A percentile compares a stretch with the other conserved stretches of the same genome.
Conservation (phyloP, 139 green algal genomes). For the Spirogloea muscicola region DNA sequence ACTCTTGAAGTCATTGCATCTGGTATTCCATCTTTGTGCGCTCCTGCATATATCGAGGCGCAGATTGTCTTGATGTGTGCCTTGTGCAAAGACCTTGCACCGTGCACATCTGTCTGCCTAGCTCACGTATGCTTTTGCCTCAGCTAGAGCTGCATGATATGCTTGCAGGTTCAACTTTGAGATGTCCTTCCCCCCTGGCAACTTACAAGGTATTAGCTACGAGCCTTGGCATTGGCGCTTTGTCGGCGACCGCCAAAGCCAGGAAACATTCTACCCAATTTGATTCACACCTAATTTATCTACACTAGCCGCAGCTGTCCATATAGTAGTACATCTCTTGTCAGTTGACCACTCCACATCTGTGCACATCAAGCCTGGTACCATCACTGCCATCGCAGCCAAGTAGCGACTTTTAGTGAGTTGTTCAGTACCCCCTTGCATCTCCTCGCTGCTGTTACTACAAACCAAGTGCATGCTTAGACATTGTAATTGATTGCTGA, state of each 20-base stretch:
- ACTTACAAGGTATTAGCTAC: conserved; percentile 47
- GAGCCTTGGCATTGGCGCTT: conserved; percentile 57
- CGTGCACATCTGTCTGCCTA: neutral
- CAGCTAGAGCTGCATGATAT: neutral
- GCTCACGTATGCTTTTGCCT: neutral
- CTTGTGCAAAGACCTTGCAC: neutral
- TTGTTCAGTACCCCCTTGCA: no score
- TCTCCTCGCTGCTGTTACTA: no score
- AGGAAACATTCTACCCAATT: conserved; percentile 47
- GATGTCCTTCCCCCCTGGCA: conserved; percentile 51
- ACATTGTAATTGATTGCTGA: no score
- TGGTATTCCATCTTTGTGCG: neutral
- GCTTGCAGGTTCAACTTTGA: conserved; percentile 53
- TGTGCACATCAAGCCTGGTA: no score
- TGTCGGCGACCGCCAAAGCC: conserved; percentile 45
- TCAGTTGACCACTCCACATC: no score
- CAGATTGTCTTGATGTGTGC: neutral
- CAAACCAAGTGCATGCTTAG: no score
- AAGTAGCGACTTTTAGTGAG: no score
- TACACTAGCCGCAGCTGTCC: no score
- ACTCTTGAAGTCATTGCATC: neutral
- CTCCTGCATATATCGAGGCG: neutral
- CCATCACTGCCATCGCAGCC: no score
- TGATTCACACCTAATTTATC: no score
- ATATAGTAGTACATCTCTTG: no score